Base-by-base conservation (phyloP, 2,329 filamentous ascomycete species). In the Claviceps paspali region DNA sequence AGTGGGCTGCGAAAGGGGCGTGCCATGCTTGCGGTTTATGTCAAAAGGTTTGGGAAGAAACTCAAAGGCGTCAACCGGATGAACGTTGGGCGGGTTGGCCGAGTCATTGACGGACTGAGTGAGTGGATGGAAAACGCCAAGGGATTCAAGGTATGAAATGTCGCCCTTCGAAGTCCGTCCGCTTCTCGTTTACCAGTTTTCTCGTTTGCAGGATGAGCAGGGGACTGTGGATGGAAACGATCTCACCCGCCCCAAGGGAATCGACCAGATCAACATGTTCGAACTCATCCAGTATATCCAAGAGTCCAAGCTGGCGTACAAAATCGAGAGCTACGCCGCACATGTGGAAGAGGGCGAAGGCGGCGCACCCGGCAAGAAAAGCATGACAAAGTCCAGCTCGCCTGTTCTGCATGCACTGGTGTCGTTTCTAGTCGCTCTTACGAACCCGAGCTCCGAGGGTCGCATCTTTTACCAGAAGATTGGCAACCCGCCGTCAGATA, bases 211-310 rank as follows among this genome's bases (percentile, higher is more conserved):
- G 54, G 44, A 52, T 38, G 55, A 64, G 0, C 79, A 86, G 44
- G 82, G 79, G 1, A 70, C 79, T 21, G 75, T 88, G 1, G 71
- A 81, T 30, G 61, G 82, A 12, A 79, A 77, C 15, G 70, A 77
- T 5, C 65, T 98, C 1, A 76, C 95, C 45, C 70, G 77, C 18
- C 77, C 78, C 27, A 94, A 93, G 53, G 85, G 85, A 0, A 81
- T 91, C 18, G 91, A 98, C 51, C 88, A 96, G 51, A 87, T 98
- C 60, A 94, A 96, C 49, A 71, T 95, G 22, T 88, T 83, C 59
- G 88, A 91, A 52, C 67, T 98, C 11, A 77, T 87, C 23, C 71
- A 76, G 30, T 96, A 96, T 54, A 73, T 98, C 4, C 82, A 88
- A 50, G 80, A 91, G 44, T 95, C 87, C 43, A 95, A 93, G 50